Evolutionary conservation across 768 basidiomycete genomes (phyloP).

Genomic region (Rhodotorula babjevae): DNA sequence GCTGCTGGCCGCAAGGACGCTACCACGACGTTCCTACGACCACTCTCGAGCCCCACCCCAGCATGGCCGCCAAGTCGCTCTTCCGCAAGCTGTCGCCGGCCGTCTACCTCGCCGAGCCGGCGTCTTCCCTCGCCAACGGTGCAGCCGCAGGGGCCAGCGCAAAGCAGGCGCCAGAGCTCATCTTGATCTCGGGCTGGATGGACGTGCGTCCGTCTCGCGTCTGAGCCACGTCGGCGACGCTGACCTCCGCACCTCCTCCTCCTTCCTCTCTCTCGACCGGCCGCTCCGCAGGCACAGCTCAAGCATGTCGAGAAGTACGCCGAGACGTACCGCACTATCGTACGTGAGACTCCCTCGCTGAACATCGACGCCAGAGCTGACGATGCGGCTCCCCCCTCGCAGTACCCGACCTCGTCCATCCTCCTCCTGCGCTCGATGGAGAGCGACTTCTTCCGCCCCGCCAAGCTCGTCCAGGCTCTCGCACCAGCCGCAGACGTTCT

Average conservation of each 20-base stretch:
- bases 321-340: constrained; percentile 4
- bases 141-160: neutral
- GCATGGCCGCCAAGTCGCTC: neutral
- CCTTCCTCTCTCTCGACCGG: too few relatives aligned
- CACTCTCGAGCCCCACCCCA: too few relatives aligned
- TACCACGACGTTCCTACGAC: too few relatives aligned
- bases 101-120: constrained; percentile 17
- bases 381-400: neutral
- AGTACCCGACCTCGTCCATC: constrained; percentile 25
- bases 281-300: constrained; percentile 20
- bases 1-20: too few relatives aligned
- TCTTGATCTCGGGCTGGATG: neutral
- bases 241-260: neutral
- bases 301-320: constrained; percentile 28
- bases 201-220: neutral
- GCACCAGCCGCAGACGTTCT: constrained; percentile 13
- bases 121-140: neutral
- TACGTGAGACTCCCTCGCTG: neutral
- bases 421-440: constrained; percentile 28
- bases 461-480: neutral
- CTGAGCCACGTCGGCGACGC: too few relatives aligned
- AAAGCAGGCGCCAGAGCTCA: neutral
- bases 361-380: neutral
- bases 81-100: constrained; percentile 9
- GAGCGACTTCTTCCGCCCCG: constrained; percentile 10